A percentile compares a stretch with the other conserved stretches of the same genome.
These are phyloP conservation scores for Lodderomyces margitis DNA, from an alignment of 1,139 yeast species.

Conservation along the genomic window DNA sequence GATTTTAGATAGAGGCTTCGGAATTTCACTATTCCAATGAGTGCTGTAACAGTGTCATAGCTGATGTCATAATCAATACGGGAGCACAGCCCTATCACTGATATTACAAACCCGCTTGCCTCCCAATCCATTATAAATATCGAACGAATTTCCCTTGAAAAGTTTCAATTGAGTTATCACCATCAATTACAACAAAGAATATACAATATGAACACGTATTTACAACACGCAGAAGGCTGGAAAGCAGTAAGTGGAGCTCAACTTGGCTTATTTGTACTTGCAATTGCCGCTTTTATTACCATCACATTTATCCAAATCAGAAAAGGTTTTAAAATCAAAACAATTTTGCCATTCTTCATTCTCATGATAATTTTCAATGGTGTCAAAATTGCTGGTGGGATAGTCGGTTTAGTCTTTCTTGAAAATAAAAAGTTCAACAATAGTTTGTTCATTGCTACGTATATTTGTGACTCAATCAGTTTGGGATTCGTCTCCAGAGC, in stretches of 20 bases:
- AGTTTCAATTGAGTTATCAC: not conserved
- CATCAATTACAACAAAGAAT: not conserved
- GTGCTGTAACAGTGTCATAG: not conserved
- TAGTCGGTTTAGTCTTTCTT: slow-evolving; percentile 13
- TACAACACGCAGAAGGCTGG: slow-evolving; percentile 8
- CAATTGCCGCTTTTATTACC: slow-evolving; percentile 7
- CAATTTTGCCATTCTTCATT: slow-evolving; percentile 9
- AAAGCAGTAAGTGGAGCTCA: slow-evolving; percentile 13
- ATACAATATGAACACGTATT: not conserved
- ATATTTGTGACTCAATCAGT: slow-evolving; percentile 15
- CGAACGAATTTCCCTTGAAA: not conserved
- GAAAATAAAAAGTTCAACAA: slow-evolving; percentile 8
- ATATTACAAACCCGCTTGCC: too few relatives aligned
- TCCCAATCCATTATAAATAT: slow-evolving; percentile 1
- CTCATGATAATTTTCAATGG: slow-evolving; percentile 9
- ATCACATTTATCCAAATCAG: slow-evolving; percentile 7
- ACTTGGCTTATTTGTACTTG: slow-evolving; percentile 8
- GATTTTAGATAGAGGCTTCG: not conserved
- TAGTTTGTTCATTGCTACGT: slow-evolving; percentile 14
- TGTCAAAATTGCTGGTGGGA: slow-evolving; percentile 14
- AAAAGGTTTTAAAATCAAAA: slow-evolving; percentile 3
- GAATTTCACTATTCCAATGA: too few relatives aligned
- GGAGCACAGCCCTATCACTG: not conserved
- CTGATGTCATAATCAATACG: not conserved
- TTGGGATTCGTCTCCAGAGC: slow-evolving; percentile 12